phyloP scores from a whole-genome alignment of 768 basidiomycete species.

The Asterophora lycoperdoides region DNA sequence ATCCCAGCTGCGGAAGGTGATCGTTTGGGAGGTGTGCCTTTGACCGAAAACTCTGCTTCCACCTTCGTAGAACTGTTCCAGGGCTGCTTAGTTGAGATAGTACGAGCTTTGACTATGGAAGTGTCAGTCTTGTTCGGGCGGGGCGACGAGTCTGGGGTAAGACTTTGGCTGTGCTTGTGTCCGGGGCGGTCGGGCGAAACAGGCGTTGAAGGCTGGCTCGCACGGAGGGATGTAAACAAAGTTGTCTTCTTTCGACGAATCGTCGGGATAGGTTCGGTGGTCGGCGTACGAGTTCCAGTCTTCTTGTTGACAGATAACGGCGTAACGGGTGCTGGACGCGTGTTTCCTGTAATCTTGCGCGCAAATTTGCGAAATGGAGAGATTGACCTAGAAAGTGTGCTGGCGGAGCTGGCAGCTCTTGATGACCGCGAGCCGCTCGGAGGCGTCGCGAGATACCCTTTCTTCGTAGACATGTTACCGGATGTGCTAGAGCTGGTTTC shows the following conservation, averaged over 20 bases:
- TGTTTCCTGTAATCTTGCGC: constrained; percentile 54
- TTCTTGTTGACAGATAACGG: constrained; percentile 46
- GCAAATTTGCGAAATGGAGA: constrained; percentile 81
- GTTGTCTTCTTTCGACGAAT: constrained; percentile 62
- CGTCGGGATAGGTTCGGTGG: constrained; percentile 50
- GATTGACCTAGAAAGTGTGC: constrained; percentile 67
- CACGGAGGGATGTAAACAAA: constrained; percentile 49
- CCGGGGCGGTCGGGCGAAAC: constrained; percentile 52
- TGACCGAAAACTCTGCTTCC: constrained; percentile 48
- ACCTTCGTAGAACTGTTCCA: constrained; percentile 86
- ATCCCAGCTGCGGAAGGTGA: constrained; percentile 43
- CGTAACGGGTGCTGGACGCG: constrained; percentile 37
- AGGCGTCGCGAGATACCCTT: constrained; percentile 65
- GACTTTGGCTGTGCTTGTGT: constrained; percentile 68
- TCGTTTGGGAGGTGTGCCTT: constrained; percentile 47
- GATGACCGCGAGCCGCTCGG: constrained; percentile 43
- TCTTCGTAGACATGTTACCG: constrained; percentile 46
- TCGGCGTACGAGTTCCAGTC: constrained; percentile 35
- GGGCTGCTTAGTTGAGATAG: constrained; percentile 36
- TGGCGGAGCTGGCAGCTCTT: constrained; percentile 43
- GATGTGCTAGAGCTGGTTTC: constrained; percentile 72
- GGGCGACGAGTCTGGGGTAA: constrained; percentile 69
- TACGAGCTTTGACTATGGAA: constrained; percentile 37
- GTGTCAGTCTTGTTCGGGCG: constrained; percentile 35
- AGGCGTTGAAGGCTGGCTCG: constrained; percentile 38